Conservation (phyloP, 768 basidiomycete species). For the Lactarius akahatsu region DNA sequence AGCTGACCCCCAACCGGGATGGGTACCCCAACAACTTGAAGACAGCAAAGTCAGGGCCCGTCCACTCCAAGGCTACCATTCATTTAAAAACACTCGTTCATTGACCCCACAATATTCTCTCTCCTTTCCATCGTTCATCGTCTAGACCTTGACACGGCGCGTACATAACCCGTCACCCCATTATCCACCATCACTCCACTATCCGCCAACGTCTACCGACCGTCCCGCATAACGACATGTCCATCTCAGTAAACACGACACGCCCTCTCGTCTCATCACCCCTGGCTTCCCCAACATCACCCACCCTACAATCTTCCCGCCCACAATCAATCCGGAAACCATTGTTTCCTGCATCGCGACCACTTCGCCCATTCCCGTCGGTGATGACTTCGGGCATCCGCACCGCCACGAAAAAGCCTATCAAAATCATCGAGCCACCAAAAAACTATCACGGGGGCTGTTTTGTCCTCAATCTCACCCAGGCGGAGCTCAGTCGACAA, state of each 20-base stretch:
- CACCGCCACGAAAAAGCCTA: conserved; percentile 43
- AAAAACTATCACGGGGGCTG: conserved; percentile 60
- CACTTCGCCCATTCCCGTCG: conserved; percentile 74
- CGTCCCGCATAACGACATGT: conserved; percentile 32
- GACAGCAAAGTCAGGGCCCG: not conserved
- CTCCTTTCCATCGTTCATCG: not conserved
- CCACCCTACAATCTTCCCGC: conserved; percentile 35
- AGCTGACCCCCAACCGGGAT: conserved; percentile 3
- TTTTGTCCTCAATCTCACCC: conserved; percentile 78
- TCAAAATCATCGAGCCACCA: conserved; percentile 80
- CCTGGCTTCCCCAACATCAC: conserved; percentile 22
- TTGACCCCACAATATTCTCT: conserved; percentile 2
- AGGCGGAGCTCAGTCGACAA: conserved; percentile 77
- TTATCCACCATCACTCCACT: conserved; percentile 1
- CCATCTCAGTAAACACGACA: conserved; percentile 52
- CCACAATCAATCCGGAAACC: conserved; percentile 30
- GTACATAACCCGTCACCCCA: conserved; percentile 3
- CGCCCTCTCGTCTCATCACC: conserved; percentile 30
- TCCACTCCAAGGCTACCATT: not conserved
- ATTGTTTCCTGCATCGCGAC: conserved; percentile 69
- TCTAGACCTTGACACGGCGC: conserved; percentile 2
- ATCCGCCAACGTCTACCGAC: conserved; percentile 44
- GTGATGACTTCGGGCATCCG: conserved; percentile 42
- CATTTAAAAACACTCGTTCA: conserved; percentile 19
- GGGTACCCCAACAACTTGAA: conserved; percentile 19